Percentiles rank a stretch among this genome's conserved stretches.
These are phyloP conservation scores for Suhomyces bokatorum DNA, from an alignment of 1,139 yeast species.

Conservation along the genomic window DNA sequence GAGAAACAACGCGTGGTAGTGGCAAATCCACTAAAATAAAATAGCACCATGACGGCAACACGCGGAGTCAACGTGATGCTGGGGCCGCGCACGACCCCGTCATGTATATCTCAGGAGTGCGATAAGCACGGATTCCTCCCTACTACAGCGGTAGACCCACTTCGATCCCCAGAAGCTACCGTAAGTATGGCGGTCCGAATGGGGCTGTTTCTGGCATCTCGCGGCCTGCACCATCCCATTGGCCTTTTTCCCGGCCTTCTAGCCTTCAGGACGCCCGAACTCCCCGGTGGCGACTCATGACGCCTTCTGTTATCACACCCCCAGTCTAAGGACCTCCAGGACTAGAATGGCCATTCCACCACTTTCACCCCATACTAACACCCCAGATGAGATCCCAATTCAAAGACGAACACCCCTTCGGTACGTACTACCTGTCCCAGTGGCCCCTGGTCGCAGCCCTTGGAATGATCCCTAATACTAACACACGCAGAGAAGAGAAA, in stretches of 20 bases:
- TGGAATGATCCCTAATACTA: conserved; percentile 17
- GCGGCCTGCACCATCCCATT: not conserved
- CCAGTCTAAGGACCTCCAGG: no score
- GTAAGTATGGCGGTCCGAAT: conserved; percentile 3
- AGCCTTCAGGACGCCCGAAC: not conserved
- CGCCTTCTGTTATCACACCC: not conserved
- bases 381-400: conserved; percentile 78
- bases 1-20: not conserved
- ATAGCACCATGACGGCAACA: not conserved
- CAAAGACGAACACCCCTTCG: conserved; percentile 88
- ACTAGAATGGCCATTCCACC: no score
- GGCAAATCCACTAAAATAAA: no score
- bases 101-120: conserved; percentile 14
- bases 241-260: not conserved
- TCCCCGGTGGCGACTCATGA: not conserved
- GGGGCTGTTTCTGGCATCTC: not conserved
- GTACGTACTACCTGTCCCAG: conserved; percentile 42
- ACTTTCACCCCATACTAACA: conserved; percentile 11
- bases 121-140: conserved; percentile 10
- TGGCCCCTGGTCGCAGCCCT: not conserved
- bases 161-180: conserved; percentile 2
- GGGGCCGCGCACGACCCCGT: conserved; percentile 10
- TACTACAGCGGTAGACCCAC: conserved; percentile 5
- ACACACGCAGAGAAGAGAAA: conserved; percentile 73
- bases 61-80: conserved; percentile 2